Percentiles rank a stretch among this genome's conserved stretches.
Evolutionary conservation across 2,329 filamentous ascomycete species (phyloP).

Genomic region (Rhinocladiella similis): DNA sequence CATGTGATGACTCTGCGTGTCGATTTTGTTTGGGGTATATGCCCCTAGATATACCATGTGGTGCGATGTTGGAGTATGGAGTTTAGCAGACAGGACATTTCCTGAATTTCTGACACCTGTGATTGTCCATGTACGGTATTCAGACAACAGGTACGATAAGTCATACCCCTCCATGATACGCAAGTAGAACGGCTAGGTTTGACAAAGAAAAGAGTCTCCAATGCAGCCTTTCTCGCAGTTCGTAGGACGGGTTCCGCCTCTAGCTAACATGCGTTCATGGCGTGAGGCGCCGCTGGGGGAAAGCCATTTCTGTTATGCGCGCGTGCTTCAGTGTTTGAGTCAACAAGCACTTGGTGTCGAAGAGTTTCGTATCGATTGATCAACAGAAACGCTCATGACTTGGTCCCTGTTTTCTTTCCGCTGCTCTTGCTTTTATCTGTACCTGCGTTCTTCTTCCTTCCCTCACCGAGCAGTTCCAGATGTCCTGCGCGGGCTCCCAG

Average conservation of each 20-base stretch:
- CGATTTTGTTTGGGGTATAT: neutral
- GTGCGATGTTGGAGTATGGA: slow-evolving; percentile 1
- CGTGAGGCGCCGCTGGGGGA: too few relatives aligned
- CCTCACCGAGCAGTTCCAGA: slow-evolving; percentile 66
- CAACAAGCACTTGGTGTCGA: neutral
- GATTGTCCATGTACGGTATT: neutral
- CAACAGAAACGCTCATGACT: slow-evolving; percentile 10
- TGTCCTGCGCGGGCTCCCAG: slow-evolving; percentile 69
- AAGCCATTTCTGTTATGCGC: too few relatives aligned
- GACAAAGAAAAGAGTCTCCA: too few relatives aligned
- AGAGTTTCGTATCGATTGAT: neutral
- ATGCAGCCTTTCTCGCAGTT: too few relatives aligned
- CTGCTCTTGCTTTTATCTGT: slow-evolving; percentile 31
- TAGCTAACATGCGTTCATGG: too few relatives aligned
- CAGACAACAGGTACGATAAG: neutral
- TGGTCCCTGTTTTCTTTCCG: slow-evolving; percentile 20
- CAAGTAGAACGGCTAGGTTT: too few relatives aligned
- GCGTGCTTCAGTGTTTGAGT: neutral
- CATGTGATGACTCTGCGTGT: slow-evolving; percentile 12
- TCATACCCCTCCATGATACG: neutral
- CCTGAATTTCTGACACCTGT: neutral
- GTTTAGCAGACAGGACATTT: neutral
- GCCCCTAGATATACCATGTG: neutral
- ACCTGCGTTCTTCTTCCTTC: slow-evolving; percentile 58
- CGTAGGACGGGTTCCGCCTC: too few relatives aligned